These are phyloP conservation scores for Colletotrichum echinochloae DNA, from an alignment of 2,329 filamentous ascomycete genomes.

Conservation along the genomic window DNA sequence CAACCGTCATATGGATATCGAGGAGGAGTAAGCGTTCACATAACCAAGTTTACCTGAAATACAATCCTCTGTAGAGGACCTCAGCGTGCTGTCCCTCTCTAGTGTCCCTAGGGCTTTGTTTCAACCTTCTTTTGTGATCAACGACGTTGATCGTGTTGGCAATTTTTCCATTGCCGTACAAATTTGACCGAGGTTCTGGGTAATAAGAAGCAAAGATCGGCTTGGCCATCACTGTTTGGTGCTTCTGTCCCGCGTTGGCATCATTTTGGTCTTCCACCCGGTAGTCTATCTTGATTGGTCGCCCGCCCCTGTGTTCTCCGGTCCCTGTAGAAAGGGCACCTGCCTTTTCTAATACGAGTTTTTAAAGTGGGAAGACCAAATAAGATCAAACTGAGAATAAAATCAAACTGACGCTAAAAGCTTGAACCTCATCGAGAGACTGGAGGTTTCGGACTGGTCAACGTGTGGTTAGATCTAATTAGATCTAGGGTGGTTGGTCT, in stretches of 20 bases:
- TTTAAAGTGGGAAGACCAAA: not conserved
- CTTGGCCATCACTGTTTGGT: not conserved
- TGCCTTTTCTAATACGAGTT: not conserved
- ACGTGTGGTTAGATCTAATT: too few species aligned
- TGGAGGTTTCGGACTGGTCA: not conserved
- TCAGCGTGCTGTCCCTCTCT: not conserved
- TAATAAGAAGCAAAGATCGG: not conserved
- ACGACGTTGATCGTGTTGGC: not conserved
- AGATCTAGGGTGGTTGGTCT: not conserved
- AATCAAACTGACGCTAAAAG: not conserved
- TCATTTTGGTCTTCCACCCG: not conserved
- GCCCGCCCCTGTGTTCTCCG: not conserved
- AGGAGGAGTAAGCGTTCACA: not conserved
- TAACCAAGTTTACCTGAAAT: not conserved
- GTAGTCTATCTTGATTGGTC: not conserved
- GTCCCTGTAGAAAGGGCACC: not conserved
- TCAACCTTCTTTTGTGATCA: not conserved
- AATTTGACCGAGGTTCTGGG: not conserved
- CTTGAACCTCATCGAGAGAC: not conserved
- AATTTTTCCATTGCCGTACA: not conserved
- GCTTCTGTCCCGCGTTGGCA: not conserved
- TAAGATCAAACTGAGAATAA: too few species aligned
- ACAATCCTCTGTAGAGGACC: not conserved
- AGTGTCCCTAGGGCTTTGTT: not conserved
- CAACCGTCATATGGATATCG: constrained; percentile 32